Evolutionary conservation across 2,329 filamentous ascomycete species (phyloP).

Genomic region (Meredithiella fracta): DNA sequence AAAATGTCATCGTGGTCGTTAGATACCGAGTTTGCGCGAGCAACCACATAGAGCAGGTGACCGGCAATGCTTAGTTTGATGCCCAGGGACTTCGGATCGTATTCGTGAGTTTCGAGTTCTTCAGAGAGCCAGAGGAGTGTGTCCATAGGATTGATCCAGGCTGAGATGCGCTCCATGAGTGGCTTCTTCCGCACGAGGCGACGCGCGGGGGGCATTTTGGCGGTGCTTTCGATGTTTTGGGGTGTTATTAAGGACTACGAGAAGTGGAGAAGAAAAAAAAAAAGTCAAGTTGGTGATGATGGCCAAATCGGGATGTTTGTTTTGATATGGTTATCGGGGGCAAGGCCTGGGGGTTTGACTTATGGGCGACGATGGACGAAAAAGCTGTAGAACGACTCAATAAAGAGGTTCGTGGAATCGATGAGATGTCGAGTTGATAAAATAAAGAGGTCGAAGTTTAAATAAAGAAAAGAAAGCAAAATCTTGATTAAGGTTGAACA

Average conservation of each 20-base stretch:
- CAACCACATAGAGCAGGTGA: slow-evolving; percentile 68
- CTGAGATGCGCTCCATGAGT: slow-evolving; percentile 62
- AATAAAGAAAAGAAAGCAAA: too few relatives aligned
- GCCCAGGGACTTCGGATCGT: slow-evolving; percentile 68
- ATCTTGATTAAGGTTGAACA: too few relatives aligned
- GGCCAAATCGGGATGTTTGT: neutral
- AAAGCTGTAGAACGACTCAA: neutral
- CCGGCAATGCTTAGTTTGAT: slow-evolving; percentile 56
- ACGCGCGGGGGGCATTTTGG: slow-evolving; percentile 27
- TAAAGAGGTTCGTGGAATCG: neutral
- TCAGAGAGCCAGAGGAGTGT: slow-evolving; percentile 82
- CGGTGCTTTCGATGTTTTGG: neutral
- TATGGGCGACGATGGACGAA: neutral
- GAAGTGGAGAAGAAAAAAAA: neutral
- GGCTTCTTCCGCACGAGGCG: slow-evolving; percentile 69
- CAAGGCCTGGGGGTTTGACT: neutral
- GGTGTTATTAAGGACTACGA: neutral
- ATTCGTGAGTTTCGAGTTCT: slow-evolving; percentile 79
- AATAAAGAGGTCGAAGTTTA: too few relatives aligned
- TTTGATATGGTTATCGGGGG: neutral
- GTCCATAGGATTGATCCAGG: slow-evolving; percentile 73
- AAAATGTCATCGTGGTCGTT: slow-evolving; percentile 66
- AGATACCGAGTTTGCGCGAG: slow-evolving; percentile 55
- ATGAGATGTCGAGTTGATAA: neutral
- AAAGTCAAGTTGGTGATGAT: neutral